These are phyloP conservation scores for Claviceps digitariae DNA, from an alignment of 2,329 filamentous ascomycete genomes.

Conservation along the genomic window DNA sequence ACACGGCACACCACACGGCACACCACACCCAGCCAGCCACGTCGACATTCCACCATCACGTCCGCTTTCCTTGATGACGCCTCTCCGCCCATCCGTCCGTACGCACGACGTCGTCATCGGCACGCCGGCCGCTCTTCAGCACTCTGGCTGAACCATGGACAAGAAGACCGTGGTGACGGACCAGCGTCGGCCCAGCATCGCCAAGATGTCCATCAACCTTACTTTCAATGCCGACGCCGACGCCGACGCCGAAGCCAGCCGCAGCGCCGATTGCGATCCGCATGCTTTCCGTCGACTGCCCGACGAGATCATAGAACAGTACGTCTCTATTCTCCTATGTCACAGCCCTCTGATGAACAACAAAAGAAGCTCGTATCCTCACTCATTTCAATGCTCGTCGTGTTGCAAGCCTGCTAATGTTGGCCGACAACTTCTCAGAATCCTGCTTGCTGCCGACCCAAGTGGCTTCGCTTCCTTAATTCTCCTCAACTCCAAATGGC, in stretches of 20 bases:
- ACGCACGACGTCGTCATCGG: background rate
- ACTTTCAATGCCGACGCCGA: conserved; percentile 13
- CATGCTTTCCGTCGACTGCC: conserved; percentile 41
- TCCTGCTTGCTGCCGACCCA: conserved; percentile 45
- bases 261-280: conserved; percentile 13
- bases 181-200: conserved; percentile 21
- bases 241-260: background rate
- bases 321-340: conserved; percentile 14
- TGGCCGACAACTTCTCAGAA: conserved; percentile 28
- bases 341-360: background rate
- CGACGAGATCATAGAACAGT: conserved; percentile 60
- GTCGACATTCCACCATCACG: background rate
- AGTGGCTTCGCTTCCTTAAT: conserved; percentile 54
- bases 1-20: too few relatives aligned
- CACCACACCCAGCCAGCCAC: too few relatives aligned
- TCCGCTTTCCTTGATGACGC: background rate
- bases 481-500: conserved; percentile 53
- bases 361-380: background rate
- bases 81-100: background rate
- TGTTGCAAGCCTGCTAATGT: background rate
- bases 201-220: conserved; percentile 17
- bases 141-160: conserved; percentile 18
- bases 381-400: background rate
- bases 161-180: conserved; percentile 12
- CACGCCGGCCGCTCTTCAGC: background rate